Evolutionary conservation across 2,329 filamentous ascomycete genomes (phyloP).

Genomic region (Nakataea oryzae): DNA sequence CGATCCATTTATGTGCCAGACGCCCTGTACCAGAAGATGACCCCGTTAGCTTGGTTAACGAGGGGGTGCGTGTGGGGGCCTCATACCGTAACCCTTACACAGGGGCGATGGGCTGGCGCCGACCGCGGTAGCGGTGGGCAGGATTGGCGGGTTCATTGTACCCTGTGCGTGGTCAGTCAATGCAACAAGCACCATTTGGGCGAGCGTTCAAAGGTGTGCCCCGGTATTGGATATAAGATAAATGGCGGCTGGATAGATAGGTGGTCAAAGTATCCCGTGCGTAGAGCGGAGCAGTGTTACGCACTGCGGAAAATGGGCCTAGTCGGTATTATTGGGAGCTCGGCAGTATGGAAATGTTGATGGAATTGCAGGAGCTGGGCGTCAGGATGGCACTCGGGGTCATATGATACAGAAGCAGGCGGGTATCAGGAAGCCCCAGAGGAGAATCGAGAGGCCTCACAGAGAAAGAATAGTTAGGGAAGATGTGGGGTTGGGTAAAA

Average conservation of each 20-base stretch:
- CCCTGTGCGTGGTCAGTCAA: neutral
- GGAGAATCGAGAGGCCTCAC: too few species aligned
- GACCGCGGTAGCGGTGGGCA: neutral
- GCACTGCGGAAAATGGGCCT: neutral
- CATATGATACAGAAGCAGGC: too few species aligned
- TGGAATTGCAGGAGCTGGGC: too few species aligned
- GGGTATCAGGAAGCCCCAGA: too few species aligned
- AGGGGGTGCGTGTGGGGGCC: too few species aligned
- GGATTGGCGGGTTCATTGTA: neutral
- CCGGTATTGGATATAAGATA: too few species aligned
- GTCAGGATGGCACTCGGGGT: too few species aligned
- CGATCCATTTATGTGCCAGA: constrained; percentile 12
- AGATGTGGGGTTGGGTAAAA: too few species aligned
- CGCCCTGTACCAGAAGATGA: constrained; percentile 7
- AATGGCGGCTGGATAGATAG: neutral
- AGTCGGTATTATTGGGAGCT: neutral
- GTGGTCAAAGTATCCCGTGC: neutral
- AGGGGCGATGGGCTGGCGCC: neutral
- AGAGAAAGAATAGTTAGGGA: too few species aligned
- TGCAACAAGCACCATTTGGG: neutral
- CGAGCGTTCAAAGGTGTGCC: neutral
- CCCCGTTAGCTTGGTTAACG: neutral
- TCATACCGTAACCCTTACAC: neutral
- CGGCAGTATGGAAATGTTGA: neutral
- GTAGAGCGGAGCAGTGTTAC: neutral